These are phyloP conservation scores for Hypoxylon sp. DNA, from an alignment of 2,329 filamentous ascomycete genomes.

Conservation along the genomic window DNA sequence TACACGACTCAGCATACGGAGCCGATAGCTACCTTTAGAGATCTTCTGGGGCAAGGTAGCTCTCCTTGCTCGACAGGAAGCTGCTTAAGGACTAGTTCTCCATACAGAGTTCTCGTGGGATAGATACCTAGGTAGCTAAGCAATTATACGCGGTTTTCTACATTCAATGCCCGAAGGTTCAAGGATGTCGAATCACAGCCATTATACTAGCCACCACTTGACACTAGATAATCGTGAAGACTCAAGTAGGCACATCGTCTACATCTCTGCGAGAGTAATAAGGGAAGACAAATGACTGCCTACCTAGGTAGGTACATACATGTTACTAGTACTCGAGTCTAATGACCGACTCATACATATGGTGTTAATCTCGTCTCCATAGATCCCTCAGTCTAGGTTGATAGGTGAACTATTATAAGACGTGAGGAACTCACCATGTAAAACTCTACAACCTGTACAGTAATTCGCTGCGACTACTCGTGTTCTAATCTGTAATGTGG, in stretches of 20 bases:
- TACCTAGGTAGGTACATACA: too few species aligned
- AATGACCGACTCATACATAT: background rate
- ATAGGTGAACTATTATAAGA: background rate
- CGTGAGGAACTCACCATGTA: background rate
- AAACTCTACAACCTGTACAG: too few species aligned
- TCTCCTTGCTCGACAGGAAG: background rate
- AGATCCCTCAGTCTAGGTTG: background rate
- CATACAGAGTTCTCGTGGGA: background rate
- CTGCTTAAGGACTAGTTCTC: background rate
- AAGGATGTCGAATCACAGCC: too few species aligned
- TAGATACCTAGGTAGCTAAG: background rate
- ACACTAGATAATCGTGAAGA: too few species aligned
- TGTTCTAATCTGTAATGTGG: too few species aligned
- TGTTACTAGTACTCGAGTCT: background rate
- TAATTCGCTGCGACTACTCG: too few species aligned
- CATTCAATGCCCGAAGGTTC: too few species aligned
- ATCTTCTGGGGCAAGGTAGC: background rate
- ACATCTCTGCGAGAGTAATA: too few species aligned
- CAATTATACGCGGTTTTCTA: background rate
- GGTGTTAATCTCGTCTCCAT: background rate
- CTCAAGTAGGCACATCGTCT: too few species aligned
- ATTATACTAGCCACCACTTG: too few species aligned
- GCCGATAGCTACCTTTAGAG: background rate
- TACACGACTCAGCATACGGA: conserved; percentile 1
- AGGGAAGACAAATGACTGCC: too few species aligned